These are phyloP conservation scores for Daldinia vernicosa DNA, from an alignment of 495 filamentous ascomycete genomes.

Conservation along the genomic window DNA sequence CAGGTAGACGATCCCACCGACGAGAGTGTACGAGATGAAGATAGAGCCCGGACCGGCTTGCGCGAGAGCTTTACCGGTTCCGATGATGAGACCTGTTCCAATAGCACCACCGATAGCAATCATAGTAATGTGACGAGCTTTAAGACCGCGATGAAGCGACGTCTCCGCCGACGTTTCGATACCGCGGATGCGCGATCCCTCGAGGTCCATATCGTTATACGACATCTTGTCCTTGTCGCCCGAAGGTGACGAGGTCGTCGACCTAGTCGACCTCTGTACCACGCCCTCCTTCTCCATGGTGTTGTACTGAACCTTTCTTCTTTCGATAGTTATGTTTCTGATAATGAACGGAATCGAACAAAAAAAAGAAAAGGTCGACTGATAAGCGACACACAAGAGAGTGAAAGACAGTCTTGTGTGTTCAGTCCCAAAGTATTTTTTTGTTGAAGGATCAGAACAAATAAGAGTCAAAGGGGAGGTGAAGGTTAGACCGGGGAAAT, in stretches of 20 bases:
- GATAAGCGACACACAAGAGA: slow-evolving; percentile 7
- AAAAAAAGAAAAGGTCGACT: slow-evolving; percentile 7
- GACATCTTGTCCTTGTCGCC: slow-evolving; percentile 35
- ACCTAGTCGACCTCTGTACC: slow-evolving; percentile 39
- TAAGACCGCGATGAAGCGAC: slow-evolving; percentile 67
- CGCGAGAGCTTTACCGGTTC: slow-evolving; percentile 69
- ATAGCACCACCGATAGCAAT: slow-evolving; percentile 90
- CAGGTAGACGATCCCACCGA: slow-evolving; percentile 60
- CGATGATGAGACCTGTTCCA: slow-evolving; percentile 69
- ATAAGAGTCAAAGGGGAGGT: not conserved
- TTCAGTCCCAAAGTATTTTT: slow-evolving; percentile 8
- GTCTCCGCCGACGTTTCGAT: slow-evolving; percentile 49
- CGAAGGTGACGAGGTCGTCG: slow-evolving; percentile 37
- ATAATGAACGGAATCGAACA: slow-evolving; percentile 13
- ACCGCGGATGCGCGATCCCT: slow-evolving; percentile 43
- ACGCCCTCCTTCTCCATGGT: slow-evolving; percentile 25
- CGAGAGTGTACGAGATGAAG: slow-evolving; percentile 68
- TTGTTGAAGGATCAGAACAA: slow-evolving; percentile 29
- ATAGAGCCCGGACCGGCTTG: slow-evolving; percentile 75
- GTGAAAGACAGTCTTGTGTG: slow-evolving; percentile 1
- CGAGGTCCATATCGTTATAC: slow-evolving; percentile 25
- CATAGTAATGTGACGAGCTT: slow-evolving; percentile 76
- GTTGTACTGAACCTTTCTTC: not conserved
- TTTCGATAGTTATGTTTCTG: not conserved
- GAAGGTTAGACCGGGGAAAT: slow-evolving; percentile 21